Evolutionary conservation across 768 basidiomycete genomes (phyloP), one percentile per base, ranked within the genome.

Genomic region (Tulasnella sp.): DNA sequence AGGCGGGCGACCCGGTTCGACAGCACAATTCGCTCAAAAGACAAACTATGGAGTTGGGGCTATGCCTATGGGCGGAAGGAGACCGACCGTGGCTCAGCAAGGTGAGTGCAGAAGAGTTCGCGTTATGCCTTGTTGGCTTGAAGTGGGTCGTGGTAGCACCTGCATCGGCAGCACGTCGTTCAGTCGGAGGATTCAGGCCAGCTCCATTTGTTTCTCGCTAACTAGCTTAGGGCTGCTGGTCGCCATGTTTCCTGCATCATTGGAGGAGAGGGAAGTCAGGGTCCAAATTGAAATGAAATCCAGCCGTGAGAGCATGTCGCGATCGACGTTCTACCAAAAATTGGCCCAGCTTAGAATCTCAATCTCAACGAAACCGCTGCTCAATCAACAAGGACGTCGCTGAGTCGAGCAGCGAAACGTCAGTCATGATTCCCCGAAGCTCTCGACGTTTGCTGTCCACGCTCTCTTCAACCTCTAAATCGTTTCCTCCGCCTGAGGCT

Each of bases 401-500:
- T n/a, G n/a, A n/a, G n/a, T n/a, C n/a, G n/a, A n/a, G n/a, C n/a
- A n/a, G n/a, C n/a, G n/a, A n/a, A n/a, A n/a, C n/a, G n/a, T n/a
- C n/a, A n/a, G 17, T n/a, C 23, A 49, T 49, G 48, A 17, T 49
- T 49, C 25, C 48, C 48, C 5, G 48, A 45, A 29, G 31, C 8
- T 45, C 55, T 9, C 5, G 55, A 43, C 27, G 55, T 21, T 39
- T 57, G 23, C 40, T 57, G 29, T 45, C 55, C 25, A 57, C 43
- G 15, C 25, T 58, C 14, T 58, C 57, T 31, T 29, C 57, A 14
- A 58, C 46, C 21, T 49, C 49, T 12, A 54, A 58, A 29, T 35
- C 49, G 2, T 58, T 58, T 49, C 57, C 57, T 37, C 57, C 57
- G 23, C 57, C 57, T 17, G 57, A 58, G 40, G 57, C 57, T 17